A percentile compares a stretch with the other conserved stretches of the same genome.
phyloP scores from a whole-genome alignment of 352 stramenopile species.

The Pythium insidiosum region DNA sequence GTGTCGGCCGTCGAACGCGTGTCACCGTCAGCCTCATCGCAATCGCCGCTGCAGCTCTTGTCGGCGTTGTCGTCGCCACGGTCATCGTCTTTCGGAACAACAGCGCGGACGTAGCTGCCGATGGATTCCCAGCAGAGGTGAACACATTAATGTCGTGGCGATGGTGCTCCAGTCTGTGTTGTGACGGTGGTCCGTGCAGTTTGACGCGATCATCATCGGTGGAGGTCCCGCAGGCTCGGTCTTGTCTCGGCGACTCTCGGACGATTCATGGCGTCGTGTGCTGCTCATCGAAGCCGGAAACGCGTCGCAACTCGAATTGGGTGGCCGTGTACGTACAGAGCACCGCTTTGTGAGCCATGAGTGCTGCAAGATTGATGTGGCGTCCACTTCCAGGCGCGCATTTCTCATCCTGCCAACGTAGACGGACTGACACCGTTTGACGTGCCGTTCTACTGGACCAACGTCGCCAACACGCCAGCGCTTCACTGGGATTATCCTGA shows the following conservation, averaged over 20 bases:
- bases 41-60: background rate
- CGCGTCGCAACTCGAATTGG: constrained; percentile 42
- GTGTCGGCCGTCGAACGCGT: background rate
- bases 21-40: background rate
- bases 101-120: background rate
- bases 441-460: constrained; percentile 81
- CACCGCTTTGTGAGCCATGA: background rate
- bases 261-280: constrained; percentile 48
- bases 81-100: background rate
- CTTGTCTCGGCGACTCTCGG: constrained; percentile 37
- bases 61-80: background rate
- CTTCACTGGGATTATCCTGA: constrained; percentile 75
- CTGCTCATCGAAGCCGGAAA: constrained; percentile 60
- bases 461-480: constrained; percentile 55
- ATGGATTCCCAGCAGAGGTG: background rate
- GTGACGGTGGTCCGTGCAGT: constrained; percentile 15
- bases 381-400: constrained; percentile 18
- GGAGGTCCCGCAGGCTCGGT: constrained; percentile 51
- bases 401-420: constrained; percentile 27
- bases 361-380: background rate
- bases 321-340: constrained; percentile 25
- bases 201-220: constrained; percentile 53
- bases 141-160: background rate
- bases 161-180: background rate
- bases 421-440: constrained; percentile 68